Evolutionary conservation across 306 rosid species (phyloP), one percentile per base, ranked within the genome.

Genomic region (Dryas drummondii): DNA sequence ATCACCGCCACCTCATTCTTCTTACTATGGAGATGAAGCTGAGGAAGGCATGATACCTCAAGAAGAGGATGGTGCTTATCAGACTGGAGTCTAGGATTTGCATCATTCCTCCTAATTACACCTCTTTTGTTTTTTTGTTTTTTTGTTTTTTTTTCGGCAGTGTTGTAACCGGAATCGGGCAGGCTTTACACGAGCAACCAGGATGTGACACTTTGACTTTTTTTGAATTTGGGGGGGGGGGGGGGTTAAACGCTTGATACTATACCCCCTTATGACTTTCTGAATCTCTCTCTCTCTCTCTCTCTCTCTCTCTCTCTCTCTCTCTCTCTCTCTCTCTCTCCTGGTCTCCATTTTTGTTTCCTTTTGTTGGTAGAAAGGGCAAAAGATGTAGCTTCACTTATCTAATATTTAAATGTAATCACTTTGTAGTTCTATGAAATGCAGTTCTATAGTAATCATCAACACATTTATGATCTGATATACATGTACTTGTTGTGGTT

Each of bases 21-120:
- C 53, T 72, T 83, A 78, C 40, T 88, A 85, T 2, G 16, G 44
- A 54, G 97, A 89, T 77, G 92, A 82, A 79, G 92, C 81, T 55
- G 97, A 91, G 78, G 93, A 91, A 83, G 94, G 93, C 65, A 78
- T 90, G 89, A 88, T 88, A 42, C 85, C 72, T 40, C 88, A 83
- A 53, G 89, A 86, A 51, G 78, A 84, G 19, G 67, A 15, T 51
- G 79, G 37, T 32, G 37, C 37, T 32, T 32, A 32, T 32, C 37
- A 32, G 37, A 32, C 37, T 32, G 37, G 2, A 32, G 37, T 42
- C 26, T 82, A 16, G 9, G 76, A 58, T 46, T 78, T 81, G 76
- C 65, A 16, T 58, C 37, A 32, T 32, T 32, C 37, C 37, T 1
- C 37, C 1, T 32, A 32, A 22, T 22, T 2, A 13, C 44, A n/a